phyloP scores from a whole-genome alignment of 441 rosid species.

The Brassica hybrid region DNA sequence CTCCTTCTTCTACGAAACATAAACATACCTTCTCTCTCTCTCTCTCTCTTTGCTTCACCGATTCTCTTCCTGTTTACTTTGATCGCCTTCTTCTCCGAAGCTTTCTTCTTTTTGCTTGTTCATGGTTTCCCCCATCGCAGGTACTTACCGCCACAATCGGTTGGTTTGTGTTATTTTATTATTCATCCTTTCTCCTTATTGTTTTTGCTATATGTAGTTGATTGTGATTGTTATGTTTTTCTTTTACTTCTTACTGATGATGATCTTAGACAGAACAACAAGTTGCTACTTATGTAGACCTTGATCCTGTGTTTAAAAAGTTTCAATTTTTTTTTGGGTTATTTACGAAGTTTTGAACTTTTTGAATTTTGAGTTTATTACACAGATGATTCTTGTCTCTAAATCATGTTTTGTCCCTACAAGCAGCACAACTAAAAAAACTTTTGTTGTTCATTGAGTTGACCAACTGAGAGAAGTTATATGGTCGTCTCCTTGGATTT shows the following conservation, averaged over 20 bases:
- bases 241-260: background rate
- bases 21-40: slow-evolving; percentile 29
- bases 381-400: slow-evolving; percentile 23
- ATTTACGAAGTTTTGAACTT: background rate
- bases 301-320: background rate
- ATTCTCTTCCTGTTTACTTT: slow-evolving; percentile 37
- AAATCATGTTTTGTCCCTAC: slow-evolving; percentile 26
- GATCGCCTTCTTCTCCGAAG: slow-evolving; percentile 38
- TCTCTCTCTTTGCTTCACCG: slow-evolving; percentile 31
- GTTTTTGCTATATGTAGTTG: slow-evolving; percentile 8
- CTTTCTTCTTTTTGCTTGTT: slow-evolving; percentile 17
- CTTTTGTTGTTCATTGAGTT: slow-evolving; percentile 27
- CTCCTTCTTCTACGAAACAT: slow-evolving; percentile 76
- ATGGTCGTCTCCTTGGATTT: slow-evolving; percentile 10
- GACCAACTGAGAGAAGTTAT: slow-evolving; percentile 30
- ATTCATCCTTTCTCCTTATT: background rate
- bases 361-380: slow-evolving; percentile 27
- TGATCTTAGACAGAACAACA: background rate
- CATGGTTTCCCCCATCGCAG: slow-evolving; percentile 42
- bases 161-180: background rate
- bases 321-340: no score
- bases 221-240: slow-evolving; percentile 26
- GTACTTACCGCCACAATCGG: slow-evolving; percentile 28
- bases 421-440: background rate
- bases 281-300: background rate